Base-by-base conservation (phyloP, 192 early-diverging fungal species). In the Rhizophagus clarus region DNA sequence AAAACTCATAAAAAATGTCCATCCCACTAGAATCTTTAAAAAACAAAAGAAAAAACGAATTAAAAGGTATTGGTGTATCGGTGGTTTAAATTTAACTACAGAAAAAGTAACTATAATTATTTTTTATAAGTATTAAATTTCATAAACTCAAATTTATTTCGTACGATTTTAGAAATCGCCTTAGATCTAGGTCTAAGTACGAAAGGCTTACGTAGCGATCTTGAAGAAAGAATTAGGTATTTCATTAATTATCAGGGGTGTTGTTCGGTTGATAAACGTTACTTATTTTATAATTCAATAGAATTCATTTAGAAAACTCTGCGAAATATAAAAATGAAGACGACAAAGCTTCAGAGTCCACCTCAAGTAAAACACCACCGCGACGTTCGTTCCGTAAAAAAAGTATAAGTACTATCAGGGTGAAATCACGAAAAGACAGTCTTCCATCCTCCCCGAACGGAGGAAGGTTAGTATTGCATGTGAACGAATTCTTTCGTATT, bases 191-290 rank as follows among this genome's bases (percentile, higher is more conserved):
- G 51, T 7, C n/a, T 56, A 56, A 56, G 17, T 56, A 56, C 51
- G 17, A 56, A 56, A 56, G 51, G 51, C 0, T 22, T 56, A 56
- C 64, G 64, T 14, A 31, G 31, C 31, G 64, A 67, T 12, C 64
- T 67, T 67, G 15, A 31, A 67, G 64, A 67, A 5, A 67, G 64
- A 28, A 67, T 67, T 31, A 67, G 64, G 64, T 67, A 67, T 29
- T 31, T 31, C 15, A 20, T 56, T 22, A 17, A 3, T 56, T 56
- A 56, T 7, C 51, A 22, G 17, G 17, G 17, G 51, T 56, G 6
- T 0, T 67, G 17, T 32, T 20, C 32, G 4, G 4, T 6, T 31
- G 15, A 67, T 67, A 28, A 31, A 31, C 26, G 7, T 28, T 15
- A 2, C 10, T 20, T 67, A 67, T 67, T 26, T 31, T 67, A 26